Percentiles rank a stretch among this genome's conserved stretches.
phyloP scores from a whole-genome alignment of 148 eudicot genomes.

The Pouteria glomerata region DNA sequence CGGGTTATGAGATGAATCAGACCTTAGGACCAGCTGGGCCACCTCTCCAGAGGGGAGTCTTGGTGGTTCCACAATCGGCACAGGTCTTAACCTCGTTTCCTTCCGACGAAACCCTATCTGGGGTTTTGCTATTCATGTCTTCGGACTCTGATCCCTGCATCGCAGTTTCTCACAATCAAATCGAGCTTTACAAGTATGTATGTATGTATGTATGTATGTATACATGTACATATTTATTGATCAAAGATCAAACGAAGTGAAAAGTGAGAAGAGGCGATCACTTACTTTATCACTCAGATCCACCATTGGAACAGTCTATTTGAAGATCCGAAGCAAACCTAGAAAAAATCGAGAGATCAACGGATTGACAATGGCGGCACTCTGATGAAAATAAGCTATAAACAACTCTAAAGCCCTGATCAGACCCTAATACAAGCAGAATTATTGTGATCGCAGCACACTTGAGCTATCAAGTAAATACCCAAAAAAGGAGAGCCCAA shows the following conservation, averaged over 20 bases:
- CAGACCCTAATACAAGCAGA: neutral
- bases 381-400: neutral
- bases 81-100: conserved; percentile 58
- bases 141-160: conserved; percentile 33
- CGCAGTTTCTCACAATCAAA: conserved; percentile 2
- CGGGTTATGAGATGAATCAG: neutral
- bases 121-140: conserved; percentile 40
- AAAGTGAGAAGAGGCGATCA: conserved; percentile 26
- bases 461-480: neutral
- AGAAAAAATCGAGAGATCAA: conserved; percentile 14
- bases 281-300: conserved; percentile 73
- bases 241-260: conserved; percentile 2
- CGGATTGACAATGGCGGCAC: neutral
- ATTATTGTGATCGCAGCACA: neutral
- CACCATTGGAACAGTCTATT: conserved; percentile 33
- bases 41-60: conserved; percentile 94
- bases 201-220: too few relatives aligned
- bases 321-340: conserved; percentile 30
- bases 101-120: conserved; percentile 40
- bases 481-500: neutral
- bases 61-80: conserved; percentile 91
- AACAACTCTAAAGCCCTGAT: neutral
- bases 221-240: neutral
- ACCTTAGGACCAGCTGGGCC: conserved; percentile 99
- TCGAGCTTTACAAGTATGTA: too few relatives aligned